Conservation (phyloP, 768 basidiomycete genomes). For the Amanita brunnescens region DNA sequence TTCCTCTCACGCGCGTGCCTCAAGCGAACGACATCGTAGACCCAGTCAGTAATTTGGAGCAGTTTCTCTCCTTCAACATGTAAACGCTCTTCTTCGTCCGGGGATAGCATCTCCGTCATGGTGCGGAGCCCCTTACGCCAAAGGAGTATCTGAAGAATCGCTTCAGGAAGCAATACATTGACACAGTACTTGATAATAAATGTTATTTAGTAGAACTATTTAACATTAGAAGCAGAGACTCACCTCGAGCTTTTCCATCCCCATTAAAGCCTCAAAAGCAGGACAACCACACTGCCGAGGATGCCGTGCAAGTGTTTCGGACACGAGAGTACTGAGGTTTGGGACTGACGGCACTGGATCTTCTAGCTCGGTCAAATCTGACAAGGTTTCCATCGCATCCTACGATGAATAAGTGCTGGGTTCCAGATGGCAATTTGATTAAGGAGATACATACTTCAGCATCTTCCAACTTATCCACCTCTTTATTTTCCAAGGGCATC, state of each 20-base stretch:
- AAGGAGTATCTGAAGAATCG: conserved; percentile 62
- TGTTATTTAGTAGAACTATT: neutral
- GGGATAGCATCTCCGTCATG: conserved; percentile 37
- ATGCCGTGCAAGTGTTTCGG: neutral
- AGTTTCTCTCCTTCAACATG: conserved; percentile 40
- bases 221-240: conserved; percentile 12
- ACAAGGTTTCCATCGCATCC: neutral
- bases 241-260: conserved; percentile 45
- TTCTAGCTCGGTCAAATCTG: conserved; percentile 1
- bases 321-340: neutral
- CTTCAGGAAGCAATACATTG: conserved; percentile 64
- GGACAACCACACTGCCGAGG: conserved; percentile 27
- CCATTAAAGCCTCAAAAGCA: conserved; percentile 35
- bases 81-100: conserved; percentile 46
- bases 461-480: neutral
- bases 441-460: neutral
- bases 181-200: conserved; percentile 48
- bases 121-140: conserved; percentile 60
- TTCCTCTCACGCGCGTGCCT: conserved; percentile 22
- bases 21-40: conserved; percentile 49
- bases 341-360: neutral
- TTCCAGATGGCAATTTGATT: neutral
- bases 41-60: conserved; percentile 57
- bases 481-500: neutral
- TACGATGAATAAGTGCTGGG: neutral